phyloP scores from a whole-genome alignment of 345 rosid genomes.

The Orychophragmus violaceus region DNA sequence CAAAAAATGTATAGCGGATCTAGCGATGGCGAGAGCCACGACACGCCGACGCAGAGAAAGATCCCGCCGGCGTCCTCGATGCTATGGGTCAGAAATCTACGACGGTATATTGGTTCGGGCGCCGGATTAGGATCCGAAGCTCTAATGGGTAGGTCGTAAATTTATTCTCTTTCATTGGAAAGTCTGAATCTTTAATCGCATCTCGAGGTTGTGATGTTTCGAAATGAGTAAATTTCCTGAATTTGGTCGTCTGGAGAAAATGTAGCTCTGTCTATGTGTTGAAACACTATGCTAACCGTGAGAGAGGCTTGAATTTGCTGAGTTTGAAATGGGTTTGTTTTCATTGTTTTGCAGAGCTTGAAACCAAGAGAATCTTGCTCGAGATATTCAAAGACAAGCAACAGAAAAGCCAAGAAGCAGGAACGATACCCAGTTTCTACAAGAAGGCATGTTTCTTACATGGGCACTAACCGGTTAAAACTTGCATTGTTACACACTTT shows the following conservation, averaged over 20 bases:
- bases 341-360: constrained; percentile 57
- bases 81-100: constrained; percentile 95
- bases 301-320: constrained; percentile 6
- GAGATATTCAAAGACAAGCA: constrained; percentile 97
- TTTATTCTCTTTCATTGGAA: background rate
- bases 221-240: background rate
- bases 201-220: background rate
- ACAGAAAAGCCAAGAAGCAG: constrained; percentile 83
- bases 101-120: constrained; percentile 90
- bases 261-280: background rate
- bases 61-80: constrained; percentile 91
- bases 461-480: background rate
- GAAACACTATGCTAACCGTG: constrained; percentile 2
- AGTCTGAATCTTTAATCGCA: background rate
- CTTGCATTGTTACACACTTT: background rate
- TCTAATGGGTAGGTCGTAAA: constrained; percentile 62
- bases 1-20: constrained; percentile 85
- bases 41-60: constrained; percentile 72
- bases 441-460: constrained; percentile 67
- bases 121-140: constrained; percentile 99
- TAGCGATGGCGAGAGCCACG: constrained; percentile 94
- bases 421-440: constrained; percentile 84
- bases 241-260: constrained; percentile 1
- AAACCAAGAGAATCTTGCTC: constrained; percentile 96
- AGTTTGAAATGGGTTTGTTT: background rate